Percentiles rank a stretch among this genome's conserved stretches.
phyloP scores from a whole-genome alignment of 208 protist genomes.

The Lotmaria passim region DNA sequence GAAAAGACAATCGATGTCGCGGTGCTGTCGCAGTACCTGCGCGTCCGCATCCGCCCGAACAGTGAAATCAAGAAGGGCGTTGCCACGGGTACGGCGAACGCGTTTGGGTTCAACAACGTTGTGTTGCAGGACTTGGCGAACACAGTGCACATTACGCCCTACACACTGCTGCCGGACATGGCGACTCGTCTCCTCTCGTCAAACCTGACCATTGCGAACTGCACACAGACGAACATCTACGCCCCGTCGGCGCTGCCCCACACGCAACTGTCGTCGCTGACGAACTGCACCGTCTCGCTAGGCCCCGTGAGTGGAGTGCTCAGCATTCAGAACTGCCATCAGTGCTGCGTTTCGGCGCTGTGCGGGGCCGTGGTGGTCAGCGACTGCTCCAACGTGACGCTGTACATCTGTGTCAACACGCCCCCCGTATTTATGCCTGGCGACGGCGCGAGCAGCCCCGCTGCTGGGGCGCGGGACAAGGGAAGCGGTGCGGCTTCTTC shows the following conservation, averaged over 20 bases:
- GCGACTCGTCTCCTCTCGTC: constrained; percentile 53
- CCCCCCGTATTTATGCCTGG: constrained; percentile 73
- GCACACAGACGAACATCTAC: constrained; percentile 78
- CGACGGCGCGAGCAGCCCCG: constrained; percentile 28
- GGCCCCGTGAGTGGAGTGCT: constrained; percentile 86
- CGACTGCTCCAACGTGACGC: constrained; percentile 68
- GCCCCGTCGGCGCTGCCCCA: constrained; percentile 80
- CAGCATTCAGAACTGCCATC: constrained; percentile 80
- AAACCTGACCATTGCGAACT: constrained; percentile 74
- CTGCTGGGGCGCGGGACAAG: constrained; percentile 35
- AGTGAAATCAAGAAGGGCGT: constrained; percentile 48
- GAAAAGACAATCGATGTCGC: constrained; percentile 87
- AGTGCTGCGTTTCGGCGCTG: constrained; percentile 82
- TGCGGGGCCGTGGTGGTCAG: constrained; percentile 83
- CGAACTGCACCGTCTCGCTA: constrained; percentile 88
- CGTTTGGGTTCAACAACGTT: constrained; percentile 71
- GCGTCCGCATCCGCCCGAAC: constrained; percentile 73
- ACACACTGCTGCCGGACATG: constrained; percentile 47
- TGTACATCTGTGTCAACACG: constrained; percentile 90
- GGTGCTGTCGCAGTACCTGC: constrained; percentile 89
- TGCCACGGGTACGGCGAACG: constrained; percentile 15
- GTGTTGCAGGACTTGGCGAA: constrained; percentile 47
- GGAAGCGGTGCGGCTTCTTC: constrained; percentile 21
- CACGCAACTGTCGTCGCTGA: constrained; percentile 78
- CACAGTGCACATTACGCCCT: constrained; percentile 68